Percentiles rank a stretch among this genome's conserved stretches.
Conservation (phyloP, 805 yeast genomes). For the Ogataea dorogensis region DNA sequence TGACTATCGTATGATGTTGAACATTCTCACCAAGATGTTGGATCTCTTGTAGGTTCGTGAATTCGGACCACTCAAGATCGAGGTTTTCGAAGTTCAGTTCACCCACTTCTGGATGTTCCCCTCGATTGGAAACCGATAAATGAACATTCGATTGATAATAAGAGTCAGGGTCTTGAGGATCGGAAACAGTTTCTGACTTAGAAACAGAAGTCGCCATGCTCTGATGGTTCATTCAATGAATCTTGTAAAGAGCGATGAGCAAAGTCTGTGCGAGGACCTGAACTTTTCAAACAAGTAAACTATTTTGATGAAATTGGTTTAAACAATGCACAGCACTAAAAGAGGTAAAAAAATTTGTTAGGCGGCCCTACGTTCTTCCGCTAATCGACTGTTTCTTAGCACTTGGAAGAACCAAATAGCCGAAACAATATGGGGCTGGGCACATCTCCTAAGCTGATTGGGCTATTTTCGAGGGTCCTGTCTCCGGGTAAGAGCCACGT, state of each 20-base stretch:
- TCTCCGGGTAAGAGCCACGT: constrained; percentile 16
- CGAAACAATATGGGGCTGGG: neutral
- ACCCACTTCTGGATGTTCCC: constrained; percentile 2
- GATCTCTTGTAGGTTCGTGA: constrained; percentile 25
- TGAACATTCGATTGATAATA: too few species aligned
- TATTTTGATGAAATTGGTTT: too few species aligned
- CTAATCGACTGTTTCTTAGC: too few species aligned
- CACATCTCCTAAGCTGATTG: neutral
- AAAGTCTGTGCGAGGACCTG: too few species aligned
- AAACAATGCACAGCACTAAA: too few species aligned
- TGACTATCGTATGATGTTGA: constrained; percentile 10
- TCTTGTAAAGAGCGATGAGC: neutral
- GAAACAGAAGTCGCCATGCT: constrained; percentile 5
- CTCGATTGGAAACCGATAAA: too few species aligned
- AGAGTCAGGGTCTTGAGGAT: neutral
- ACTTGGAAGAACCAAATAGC: neutral
- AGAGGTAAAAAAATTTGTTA: too few species aligned
- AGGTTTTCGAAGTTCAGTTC: constrained; percentile 23
- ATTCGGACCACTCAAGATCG: constrained; percentile 27
- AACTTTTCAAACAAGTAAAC: too few species aligned
- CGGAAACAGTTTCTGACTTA: constrained; percentile 2
- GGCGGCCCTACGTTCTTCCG: too few species aligned
- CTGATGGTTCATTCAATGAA: constrained; percentile 11
- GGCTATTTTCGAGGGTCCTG: neutral
- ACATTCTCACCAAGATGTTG: constrained; percentile 23